phyloP scores from a whole-genome alignment of 1,284 basidiomycete genomes.

The Ceratobasidium sp. region DNA sequence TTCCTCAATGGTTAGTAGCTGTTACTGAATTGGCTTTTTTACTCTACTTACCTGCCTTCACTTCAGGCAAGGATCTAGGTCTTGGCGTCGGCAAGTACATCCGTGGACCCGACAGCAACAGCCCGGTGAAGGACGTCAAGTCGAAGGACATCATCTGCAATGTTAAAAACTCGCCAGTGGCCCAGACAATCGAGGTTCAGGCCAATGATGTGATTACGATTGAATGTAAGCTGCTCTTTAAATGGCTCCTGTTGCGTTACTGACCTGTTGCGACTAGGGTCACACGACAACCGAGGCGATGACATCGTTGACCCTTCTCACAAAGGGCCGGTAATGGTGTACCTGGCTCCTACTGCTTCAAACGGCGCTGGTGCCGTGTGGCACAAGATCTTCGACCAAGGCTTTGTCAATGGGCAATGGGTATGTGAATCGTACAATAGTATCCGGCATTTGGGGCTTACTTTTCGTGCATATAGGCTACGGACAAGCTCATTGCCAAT shows the following conservation, averaged over 20 bases:
- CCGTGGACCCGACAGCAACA: constrained; percentile 32
- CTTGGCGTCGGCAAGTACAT: constrained; percentile 33
- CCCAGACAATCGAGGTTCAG: constrained; percentile 35
- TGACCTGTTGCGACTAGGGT: constrained; percentile 21
- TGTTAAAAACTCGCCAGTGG: constrained; percentile 35
- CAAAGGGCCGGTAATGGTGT: constrained; percentile 48
- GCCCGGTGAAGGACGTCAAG: constrained; percentile 42
- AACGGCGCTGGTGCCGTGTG: constrained; percentile 45
- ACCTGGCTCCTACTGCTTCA: constrained; percentile 46
- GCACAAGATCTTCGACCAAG: constrained; percentile 45
- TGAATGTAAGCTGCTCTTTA: constrained; percentile 24
- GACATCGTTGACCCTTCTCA: constrained; percentile 49
- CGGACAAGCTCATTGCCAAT: constrained; percentile 48
- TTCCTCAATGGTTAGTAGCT: constrained; percentile 20
- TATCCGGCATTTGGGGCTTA: not conserved
- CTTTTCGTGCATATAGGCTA: constrained; percentile 31
- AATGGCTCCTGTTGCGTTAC: not conserved
- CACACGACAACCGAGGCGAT: constrained; percentile 44
- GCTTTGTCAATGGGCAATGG: constrained; percentile 22
- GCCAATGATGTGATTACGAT: constrained; percentile 35
- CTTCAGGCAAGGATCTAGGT: constrained; percentile 31
- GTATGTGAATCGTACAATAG: not conserved
- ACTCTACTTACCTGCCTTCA: not conserved
- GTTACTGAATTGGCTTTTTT: not conserved
- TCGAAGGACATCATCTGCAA: constrained; percentile 39